A percentile compares a stretch with the other conserved stretches of the same genome.
Evolutionary conservation across 495 filamentous ascomycete genomes (phyloP).

Genomic region (Aspergillus campestris): DNA sequence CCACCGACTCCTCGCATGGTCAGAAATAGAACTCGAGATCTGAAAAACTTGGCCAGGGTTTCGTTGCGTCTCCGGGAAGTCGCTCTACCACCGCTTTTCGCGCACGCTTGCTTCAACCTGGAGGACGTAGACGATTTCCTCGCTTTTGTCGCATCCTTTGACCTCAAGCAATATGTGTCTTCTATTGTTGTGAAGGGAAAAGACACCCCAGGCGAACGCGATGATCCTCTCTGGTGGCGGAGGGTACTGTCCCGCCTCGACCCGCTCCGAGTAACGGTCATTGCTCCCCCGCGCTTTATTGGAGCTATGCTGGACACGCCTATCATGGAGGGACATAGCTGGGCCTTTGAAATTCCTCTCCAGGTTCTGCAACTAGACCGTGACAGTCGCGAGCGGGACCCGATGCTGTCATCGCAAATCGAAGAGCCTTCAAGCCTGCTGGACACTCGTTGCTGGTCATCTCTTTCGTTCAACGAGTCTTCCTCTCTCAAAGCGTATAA

Average conservation of each 20-base stretch:
- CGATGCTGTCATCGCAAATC: constrained; percentile 1
- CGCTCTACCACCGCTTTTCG: constrained; percentile 27
- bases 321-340: constrained; percentile 26
- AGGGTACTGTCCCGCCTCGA: constrained; percentile 20
- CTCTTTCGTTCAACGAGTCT: constrained; percentile 31
- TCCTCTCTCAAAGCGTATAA: constrained; percentile 36
- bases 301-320: constrained; percentile 19
- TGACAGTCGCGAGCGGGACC: background rate
- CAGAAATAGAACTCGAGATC: constrained; percentile 10
- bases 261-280: constrained; percentile 24
- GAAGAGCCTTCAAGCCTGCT: constrained; percentile 14
- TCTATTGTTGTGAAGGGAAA: constrained; percentile 22
- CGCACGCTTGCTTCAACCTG: constrained; percentile 22
- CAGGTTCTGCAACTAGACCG: constrained; percentile 25
- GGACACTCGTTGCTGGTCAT: constrained; percentile 22
- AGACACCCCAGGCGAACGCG: constrained; percentile 3
- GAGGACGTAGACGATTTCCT: constrained; percentile 21
- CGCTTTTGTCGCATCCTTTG: constrained; percentile 16
- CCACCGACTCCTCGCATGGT: constrained; percentile 16
- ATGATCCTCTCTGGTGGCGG: constrained; percentile 26
- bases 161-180: constrained; percentile 22
- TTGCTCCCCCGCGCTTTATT: constrained; percentile 28
- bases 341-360: constrained; percentile 32
- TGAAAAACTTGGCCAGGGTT: constrained; percentile 27
- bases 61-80: constrained; percentile 21